phyloP scores from a whole-genome alignment of 2,329 filamentous ascomycete species.

The Diaporthe australafricana region DNA sequence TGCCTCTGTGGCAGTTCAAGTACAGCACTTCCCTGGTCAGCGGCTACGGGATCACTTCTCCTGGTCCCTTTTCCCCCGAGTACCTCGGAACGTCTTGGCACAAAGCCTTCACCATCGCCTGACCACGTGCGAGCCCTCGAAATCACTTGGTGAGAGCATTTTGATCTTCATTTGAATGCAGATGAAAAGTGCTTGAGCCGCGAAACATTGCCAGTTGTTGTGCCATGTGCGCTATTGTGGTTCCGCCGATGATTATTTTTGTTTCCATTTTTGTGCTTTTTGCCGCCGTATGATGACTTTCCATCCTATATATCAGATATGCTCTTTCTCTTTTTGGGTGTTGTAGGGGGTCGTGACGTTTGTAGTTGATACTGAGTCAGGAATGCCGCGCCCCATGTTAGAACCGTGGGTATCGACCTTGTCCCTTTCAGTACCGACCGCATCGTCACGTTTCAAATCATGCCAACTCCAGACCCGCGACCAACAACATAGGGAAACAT shows the following conservation, averaged over 20 bases:
- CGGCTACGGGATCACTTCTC: not conserved
- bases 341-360: slow-evolving; percentile 10
- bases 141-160: not conserved
- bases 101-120: not conserved
- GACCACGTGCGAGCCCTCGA: not conserved
- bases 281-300: slow-evolving; percentile 15
- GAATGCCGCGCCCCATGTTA: slow-evolving; percentile 25
- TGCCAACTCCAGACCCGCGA: slow-evolving; percentile 25
- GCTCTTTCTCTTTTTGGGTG: slow-evolving; percentile 27
- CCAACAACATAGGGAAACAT: slow-evolving; percentile 7
- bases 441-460: slow-evolving; percentile 10
- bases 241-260: slow-evolving; percentile 24
- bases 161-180: not conserved
- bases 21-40: not conserved
- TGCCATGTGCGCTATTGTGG: not conserved
- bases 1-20: not conserved
- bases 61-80: too few species aligned
- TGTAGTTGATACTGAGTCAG: slow-evolving; percentile 31
- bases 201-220: not conserved
- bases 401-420: slow-evolving; percentile 30
- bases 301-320: slow-evolving; percentile 33
- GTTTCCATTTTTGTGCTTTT: slow-evolving; percentile 30
- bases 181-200: not conserved
- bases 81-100: not conserved
- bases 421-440: slow-evolving; percentile 27